Evolutionary conservation across 169 alveolate genomes (phyloP).

Genomic region (Eimeria praecox): DNA sequence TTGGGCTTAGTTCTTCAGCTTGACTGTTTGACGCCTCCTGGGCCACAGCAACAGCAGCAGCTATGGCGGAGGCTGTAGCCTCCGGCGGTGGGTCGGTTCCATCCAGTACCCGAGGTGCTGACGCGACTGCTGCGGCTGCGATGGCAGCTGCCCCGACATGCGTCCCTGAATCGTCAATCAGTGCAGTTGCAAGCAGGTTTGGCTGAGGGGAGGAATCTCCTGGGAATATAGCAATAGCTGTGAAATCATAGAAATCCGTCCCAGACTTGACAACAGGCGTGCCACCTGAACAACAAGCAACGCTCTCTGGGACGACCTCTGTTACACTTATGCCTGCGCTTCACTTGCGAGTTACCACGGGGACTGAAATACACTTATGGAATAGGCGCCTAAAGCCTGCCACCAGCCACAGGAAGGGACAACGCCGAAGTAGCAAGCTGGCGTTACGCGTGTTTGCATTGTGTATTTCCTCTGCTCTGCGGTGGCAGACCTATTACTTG

Average conservation of each 20-base stretch:
- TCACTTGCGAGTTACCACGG: not conserved
- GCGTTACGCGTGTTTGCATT: not conserved
- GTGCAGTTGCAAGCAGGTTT: conserved; percentile 60
- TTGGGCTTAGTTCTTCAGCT: conserved; percentile 63
- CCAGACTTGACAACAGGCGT: conserved; percentile 92
- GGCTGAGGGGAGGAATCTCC: conserved; percentile 79
- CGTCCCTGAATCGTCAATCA: conserved; percentile 68
- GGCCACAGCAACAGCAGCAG: conserved; percentile 76
- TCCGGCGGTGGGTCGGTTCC: conserved; percentile 31
- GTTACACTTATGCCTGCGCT: not conserved
- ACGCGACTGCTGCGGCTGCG: conserved; percentile 68
- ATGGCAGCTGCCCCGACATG: conserved; percentile 74
- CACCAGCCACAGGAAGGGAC: not conserved
- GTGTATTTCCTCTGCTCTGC: not conserved
- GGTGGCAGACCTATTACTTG: conserved; percentile 80
- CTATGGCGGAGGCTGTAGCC: conserved; percentile 67
- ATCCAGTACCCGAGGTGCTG: conserved; percentile 50
- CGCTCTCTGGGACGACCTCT: not conserved
- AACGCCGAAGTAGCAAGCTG: not conserved
- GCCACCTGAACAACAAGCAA: conserved; percentile 75
- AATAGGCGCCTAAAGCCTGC: not conserved
- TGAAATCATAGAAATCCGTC: conserved; percentile 92
- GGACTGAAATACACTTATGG: not conserved
- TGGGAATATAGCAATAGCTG: conserved; percentile 87
- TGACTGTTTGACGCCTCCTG: conserved; percentile 38